These are phyloP conservation scores for Phyllosticta ampelicida DNA, from an alignment of 2,329 filamentous ascomycete species.

Conservation along the genomic window DNA sequence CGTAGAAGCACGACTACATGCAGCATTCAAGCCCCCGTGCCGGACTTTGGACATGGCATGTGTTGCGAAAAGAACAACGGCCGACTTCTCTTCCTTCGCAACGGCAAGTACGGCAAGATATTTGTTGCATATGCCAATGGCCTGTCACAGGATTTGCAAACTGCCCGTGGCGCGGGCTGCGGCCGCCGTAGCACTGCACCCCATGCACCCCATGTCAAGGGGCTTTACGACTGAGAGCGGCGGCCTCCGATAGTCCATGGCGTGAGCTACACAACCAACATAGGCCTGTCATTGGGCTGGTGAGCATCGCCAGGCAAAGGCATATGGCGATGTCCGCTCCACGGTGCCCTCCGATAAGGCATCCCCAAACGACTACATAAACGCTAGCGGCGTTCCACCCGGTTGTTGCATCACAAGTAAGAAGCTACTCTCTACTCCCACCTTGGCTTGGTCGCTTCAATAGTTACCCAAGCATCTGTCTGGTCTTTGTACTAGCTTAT, in stretches of 20 bases:
- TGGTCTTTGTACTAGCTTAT: background rate
- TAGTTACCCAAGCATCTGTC: background rate
- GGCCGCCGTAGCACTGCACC: background rate
- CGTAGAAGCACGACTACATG: too few relatives aligned
- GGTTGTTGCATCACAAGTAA: background rate
- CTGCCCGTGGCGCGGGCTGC: background rate
- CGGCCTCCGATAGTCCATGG: constrained; percentile 9
- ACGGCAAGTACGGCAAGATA: background rate
- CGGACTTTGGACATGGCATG: too few relatives aligned
- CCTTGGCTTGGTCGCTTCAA: background rate
- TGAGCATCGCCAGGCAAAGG: constrained; percentile 2
- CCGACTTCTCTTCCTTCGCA: too few relatives aligned
- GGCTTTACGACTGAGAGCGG: constrained; percentile 9
- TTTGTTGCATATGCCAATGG: background rate
- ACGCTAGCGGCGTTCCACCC: background rate
- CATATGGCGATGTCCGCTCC: constrained; percentile 9
- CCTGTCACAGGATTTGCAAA: background rate
- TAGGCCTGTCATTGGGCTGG: constrained; percentile 6
- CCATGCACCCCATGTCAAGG: background rate
- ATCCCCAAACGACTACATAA: background rate
- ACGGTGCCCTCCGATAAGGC: constrained; percentile 7
- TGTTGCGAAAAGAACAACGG: too few relatives aligned
- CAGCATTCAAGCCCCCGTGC: too few relatives aligned
- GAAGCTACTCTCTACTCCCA: background rate
- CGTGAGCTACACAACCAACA: constrained; percentile 9